These are phyloP conservation scores for Dichomitus squalens DNA, from an alignment of 1,284 basidiomycete genomes.

Conservation along the genomic window DNA sequence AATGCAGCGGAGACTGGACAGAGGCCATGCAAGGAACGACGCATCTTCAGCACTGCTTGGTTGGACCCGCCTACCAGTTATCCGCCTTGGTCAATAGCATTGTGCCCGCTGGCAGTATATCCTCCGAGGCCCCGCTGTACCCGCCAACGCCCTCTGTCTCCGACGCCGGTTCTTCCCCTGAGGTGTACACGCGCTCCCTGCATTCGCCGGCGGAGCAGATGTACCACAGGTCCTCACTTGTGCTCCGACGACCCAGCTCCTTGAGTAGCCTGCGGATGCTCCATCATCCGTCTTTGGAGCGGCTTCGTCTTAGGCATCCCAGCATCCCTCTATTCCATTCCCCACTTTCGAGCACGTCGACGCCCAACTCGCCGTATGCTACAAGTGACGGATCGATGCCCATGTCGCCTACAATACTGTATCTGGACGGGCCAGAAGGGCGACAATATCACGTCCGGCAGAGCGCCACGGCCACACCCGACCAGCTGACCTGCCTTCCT, in stretches of 20 bases:
- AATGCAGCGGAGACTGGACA: slow-evolving; percentile 75
- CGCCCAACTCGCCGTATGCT: slow-evolving; percentile 16
- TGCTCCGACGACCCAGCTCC: slow-evolving; percentile 18
- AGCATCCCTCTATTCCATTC: slow-evolving; percentile 20
- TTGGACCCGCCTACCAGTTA: slow-evolving; percentile 66
- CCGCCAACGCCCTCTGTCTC: slow-evolving; percentile 26
- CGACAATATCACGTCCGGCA: slow-evolving; percentile 4
- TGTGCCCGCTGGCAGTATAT: slow-evolving; percentile 35
- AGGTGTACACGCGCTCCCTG: slow-evolving; percentile 16
- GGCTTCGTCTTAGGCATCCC: slow-evolving; percentile 15
- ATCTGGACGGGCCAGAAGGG: slow-evolving; percentile 5
- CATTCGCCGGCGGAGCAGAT: slow-evolving; percentile 16
- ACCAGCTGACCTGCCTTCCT: slow-evolving; percentile 19
- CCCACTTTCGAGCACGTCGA: slow-evolving; percentile 20
- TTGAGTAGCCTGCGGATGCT: slow-evolving; percentile 21
- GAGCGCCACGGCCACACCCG: slow-evolving; percentile 1
- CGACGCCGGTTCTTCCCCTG: slow-evolving; percentile 22
- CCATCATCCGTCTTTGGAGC: slow-evolving; percentile 22
- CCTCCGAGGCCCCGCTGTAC: slow-evolving; percentile 41
- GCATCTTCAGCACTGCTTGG: slow-evolving; percentile 65
- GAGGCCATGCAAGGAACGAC: slow-evolving; percentile 71
- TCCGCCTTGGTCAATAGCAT: slow-evolving; percentile 58
- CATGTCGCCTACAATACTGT: slow-evolving; percentile 8
- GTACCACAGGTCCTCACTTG: slow-evolving; percentile 8
- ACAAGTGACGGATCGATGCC: slow-evolving; percentile 7